Conservation (phyloP, 805 yeast species). For the Myxozyma vanderwaltii region DNA sequence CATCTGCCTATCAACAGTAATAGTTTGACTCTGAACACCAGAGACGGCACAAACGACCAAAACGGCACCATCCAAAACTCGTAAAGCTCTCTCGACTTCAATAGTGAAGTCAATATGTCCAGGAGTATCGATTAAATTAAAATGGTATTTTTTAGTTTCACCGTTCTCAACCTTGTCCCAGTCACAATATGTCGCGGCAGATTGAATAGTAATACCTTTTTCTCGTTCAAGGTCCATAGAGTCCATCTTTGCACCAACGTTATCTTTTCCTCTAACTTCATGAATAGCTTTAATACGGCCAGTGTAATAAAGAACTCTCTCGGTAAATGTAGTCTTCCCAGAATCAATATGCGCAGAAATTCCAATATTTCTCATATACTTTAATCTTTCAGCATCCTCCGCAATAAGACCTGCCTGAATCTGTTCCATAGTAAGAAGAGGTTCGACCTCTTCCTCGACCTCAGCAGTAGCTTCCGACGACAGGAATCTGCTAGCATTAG, state of each 20-base stretch:
- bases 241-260: slow-evolving; percentile 99
- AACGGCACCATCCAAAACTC: slow-evolving; percentile 98
- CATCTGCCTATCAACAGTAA: slow-evolving; percentile 99
- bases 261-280: slow-evolving; percentile 88
- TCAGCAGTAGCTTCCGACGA: slow-evolving; percentile 14
- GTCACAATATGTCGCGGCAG: slow-evolving; percentile 97
- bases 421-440: slow-evolving; percentile 22
- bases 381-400: slow-evolving; percentile 48
- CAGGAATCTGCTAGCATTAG: neutral
- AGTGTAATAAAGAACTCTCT: slow-evolving; percentile 92
- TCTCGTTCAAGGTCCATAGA: slow-evolving; percentile 98
- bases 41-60: slow-evolving; percentile 97
- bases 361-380: slow-evolving; percentile 86
- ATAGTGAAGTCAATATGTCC: slow-evolving; percentile 99
- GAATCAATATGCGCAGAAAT: slow-evolving; percentile 98
- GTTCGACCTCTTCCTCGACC: slow-evolving; percentile 3
- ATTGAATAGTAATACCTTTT: slow-evolving; percentile 97
- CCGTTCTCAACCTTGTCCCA: slow-evolving; percentile 55
- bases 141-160: slow-evolving; percentile 69
- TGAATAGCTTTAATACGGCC: slow-evolving; percentile 97
- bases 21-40: slow-evolving; percentile 98
- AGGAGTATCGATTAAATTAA: slow-evolving; percentile 96
- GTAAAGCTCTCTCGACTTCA: slow-evolving; percentile 97
- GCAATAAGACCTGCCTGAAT: slow-evolving; percentile 41
- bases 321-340: slow-evolving; percentile 97